Percentiles rank a stretch among this genome's conserved stretches.
Conservation (phyloP, 192 early-diverging fungal genomes). For the Linnemannia zychae region DNA sequence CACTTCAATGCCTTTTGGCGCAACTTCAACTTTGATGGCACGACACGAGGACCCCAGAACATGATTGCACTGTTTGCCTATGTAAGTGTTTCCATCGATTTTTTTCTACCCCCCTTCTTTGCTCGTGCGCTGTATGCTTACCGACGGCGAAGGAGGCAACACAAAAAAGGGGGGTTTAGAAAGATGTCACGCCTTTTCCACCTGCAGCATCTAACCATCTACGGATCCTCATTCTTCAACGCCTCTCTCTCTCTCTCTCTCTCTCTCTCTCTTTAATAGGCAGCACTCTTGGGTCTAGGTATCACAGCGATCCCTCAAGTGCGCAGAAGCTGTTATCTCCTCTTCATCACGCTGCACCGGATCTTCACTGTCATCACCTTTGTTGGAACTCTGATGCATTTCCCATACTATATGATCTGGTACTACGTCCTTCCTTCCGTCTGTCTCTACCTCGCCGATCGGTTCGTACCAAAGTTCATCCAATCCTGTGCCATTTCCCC, state of each 20-base stretch:
- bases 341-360: constrained; percentile 35
- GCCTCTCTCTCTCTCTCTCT: too few relatives aligned
- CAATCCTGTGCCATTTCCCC: constrained; percentile 28
- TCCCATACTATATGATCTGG: constrained; percentile 53
- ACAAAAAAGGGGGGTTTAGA: background rate
- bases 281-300: constrained; percentile 5
- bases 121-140: background rate
- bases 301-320: constrained; percentile 23
- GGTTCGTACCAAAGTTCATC: constrained; percentile 48
- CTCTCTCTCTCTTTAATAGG: background rate
- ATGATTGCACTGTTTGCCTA: constrained; percentile 39
- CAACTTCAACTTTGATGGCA: constrained; percentile 50
- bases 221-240: background rate
- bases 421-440: constrained; percentile 46
- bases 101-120: background rate
- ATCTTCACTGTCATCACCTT: constrained; percentile 42
- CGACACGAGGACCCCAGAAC: constrained; percentile 46
- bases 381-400: constrained; percentile 50
- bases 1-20: constrained; percentile 37
- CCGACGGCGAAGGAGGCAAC: background rate
- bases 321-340: constrained; percentile 21
- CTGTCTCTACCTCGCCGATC: constrained; percentile 47
- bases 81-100: constrained; percentile 43
- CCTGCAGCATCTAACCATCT: background rate
- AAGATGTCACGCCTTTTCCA: background rate